Percentiles rank a stretch among this genome's conserved stretches.
These are phyloP conservation scores for Sclerotinia glacialis DNA, from an alignment of 2,329 filamentous ascomycete species.

Conservation along the genomic window DNA sequence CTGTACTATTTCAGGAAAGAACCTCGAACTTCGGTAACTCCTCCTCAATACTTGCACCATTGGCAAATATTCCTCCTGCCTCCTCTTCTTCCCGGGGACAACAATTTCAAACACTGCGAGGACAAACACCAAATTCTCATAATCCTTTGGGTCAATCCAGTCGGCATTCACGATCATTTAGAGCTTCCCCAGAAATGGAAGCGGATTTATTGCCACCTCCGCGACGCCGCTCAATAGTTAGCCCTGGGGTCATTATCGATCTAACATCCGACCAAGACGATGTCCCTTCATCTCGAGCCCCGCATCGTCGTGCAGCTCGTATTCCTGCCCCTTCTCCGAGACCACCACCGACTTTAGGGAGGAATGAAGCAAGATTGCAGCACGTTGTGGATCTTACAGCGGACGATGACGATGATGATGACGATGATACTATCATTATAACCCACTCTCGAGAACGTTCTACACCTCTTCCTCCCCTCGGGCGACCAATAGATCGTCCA, in stretches of 20 bases:
- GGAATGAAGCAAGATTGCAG: conserved; percentile 34
- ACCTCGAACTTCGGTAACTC: conserved; percentile 18
- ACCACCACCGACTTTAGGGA: conserved; percentile 30
- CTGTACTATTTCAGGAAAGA: conserved; percentile 29
- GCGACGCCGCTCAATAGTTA: conserved; percentile 34
- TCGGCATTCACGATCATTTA: conserved; percentile 16
- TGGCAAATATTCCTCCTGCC: conserved; percentile 21
- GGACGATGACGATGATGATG: conserved; percentile 43
- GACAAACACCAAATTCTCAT: conserved; percentile 34
- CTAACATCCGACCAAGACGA: conserved; percentile 38
- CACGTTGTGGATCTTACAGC: conserved; percentile 52
- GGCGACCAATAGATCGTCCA: neutral
- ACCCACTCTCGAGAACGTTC: conserved; percentile 21
- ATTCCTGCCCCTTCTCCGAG: conserved; percentile 23
- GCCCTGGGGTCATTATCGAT: conserved; percentile 38
- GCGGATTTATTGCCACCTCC: conserved; percentile 29
- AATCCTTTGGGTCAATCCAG: conserved; percentile 25
- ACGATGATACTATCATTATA: conserved; percentile 18
- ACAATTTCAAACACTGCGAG: conserved; percentile 17
- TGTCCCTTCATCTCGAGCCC: neutral
- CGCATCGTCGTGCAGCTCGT: conserved; percentile 9
- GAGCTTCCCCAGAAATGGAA: conserved; percentile 31
- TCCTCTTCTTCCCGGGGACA: conserved; percentile 24
- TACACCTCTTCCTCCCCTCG: conserved; percentile 2
- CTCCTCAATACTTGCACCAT: conserved; percentile 24